Evolutionary conservation across 345 rosid genomes (phyloP).

Genomic region (Eutrema heterophyllum): DNA sequence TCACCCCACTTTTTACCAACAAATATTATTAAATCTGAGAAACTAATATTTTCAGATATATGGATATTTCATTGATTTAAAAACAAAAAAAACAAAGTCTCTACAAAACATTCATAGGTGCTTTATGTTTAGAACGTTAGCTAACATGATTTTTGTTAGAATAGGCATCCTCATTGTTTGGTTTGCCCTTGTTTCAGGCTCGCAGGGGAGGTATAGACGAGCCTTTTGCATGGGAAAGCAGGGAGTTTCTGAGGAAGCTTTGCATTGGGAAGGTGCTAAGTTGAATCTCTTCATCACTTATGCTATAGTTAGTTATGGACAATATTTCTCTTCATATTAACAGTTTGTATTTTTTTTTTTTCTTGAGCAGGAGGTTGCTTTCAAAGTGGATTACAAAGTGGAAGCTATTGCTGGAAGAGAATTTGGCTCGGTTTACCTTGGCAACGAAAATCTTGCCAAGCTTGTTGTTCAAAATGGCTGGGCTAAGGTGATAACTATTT

Average conservation of each 20-base stretch:
- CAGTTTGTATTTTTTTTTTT: not conserved
- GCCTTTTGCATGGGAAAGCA: conserved; percentile 96
- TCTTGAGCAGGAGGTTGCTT: conserved; percentile 69
- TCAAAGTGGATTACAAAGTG: conserved; percentile 80
- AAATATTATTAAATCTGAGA: not conserved
- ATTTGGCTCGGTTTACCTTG: conserved; percentile 88
- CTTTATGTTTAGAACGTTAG: not conserved
- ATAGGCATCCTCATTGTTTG: conserved; percentile 2
- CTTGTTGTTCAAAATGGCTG: conserved; percentile 78
- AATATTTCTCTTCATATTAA: not conserved
- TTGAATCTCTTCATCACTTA: not conserved
- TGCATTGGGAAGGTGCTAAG: conserved; percentile 87
- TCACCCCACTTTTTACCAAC: not conserved
- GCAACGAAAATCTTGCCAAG: conserved; percentile 67
- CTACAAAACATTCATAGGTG: not conserved
- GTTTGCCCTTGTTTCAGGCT: conserved; percentile 41
- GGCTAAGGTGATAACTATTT: conserved; percentile 65
- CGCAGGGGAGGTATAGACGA: conserved; percentile 89
- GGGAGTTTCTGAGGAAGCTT: conserved; percentile 86
- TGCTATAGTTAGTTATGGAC: not conserved
- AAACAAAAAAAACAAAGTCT: not conserved
- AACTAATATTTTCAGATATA: not conserved
- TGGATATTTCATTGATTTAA: not conserved
- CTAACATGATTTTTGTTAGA: not conserved
- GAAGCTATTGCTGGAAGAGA: conserved; percentile 67